Base-by-base conservation (phyloP, 2,329 filamentous ascomycete species). In the Beauveria bassiana region DNA sequence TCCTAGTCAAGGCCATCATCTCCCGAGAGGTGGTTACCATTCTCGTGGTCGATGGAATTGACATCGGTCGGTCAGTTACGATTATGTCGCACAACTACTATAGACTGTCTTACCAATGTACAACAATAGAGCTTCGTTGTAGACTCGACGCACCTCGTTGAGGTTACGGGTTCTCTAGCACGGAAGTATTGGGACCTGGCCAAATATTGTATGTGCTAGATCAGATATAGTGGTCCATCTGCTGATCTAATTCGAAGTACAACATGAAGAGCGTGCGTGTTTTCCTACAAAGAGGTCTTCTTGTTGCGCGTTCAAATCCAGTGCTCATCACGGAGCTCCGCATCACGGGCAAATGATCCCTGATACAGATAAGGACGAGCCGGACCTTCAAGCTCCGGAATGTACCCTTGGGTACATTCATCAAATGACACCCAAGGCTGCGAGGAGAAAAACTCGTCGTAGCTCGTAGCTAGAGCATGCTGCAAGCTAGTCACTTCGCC, bases 381-480 rank as follows among this genome's bases (percentile, higher is more conserved):
- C 7, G 81, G 79, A 0, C 84, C 84, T 68, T 87, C 83, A 3
- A 78, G 78, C 22, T 78, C 77, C 0, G 79, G 46, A 18, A 86
- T 73, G 64, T 86, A 83, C 0, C 84, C 85, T 40, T 74, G 52
- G 65, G 80, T 78, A 67, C 85, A 86, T 34, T 76, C 75, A 1
- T 73, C 72, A 65, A 80, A 87, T 3, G 70, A 68, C 0, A 87
- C 80, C 43, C 75, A 75, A 3, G 73, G 72, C 71, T 80, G 79
- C 45, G 74, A 68, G 18, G 66, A 69, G 65, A 86, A 86, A 64
- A 85, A 86, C 0, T 61, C 63, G 67, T 86, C 82, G 54, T 78
- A 85, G 0, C 68, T 67, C 0, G 69, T 49, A 6, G 71, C 65
- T 61, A 86, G 70, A 0, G 84, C 84, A 22, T 85, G 81, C 1